These are phyloP conservation scores for Tolypocladium endophyticum DNA, from an alignment of 2,329 filamentous ascomycete species.

Conservation along the genomic window DNA sequence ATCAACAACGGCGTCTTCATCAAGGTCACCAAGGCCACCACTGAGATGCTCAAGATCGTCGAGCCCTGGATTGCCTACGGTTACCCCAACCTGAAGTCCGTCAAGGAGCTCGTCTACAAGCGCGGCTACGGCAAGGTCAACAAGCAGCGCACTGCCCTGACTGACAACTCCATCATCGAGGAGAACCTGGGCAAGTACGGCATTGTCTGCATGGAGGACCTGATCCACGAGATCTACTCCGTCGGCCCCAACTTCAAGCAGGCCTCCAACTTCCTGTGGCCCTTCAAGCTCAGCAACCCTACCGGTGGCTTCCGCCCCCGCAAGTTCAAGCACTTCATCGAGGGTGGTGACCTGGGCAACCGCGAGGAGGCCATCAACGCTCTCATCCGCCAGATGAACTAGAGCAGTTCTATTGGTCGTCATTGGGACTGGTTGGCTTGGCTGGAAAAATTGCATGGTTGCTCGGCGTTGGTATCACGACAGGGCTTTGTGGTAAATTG, in stretches of 20 bases:
- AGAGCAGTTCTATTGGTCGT: conserved; percentile 23
- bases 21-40: conserved; percentile 92
- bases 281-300: conserved; percentile 99
- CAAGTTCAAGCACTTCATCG: conserved; percentile 99
- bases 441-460: conserved; percentile 25
- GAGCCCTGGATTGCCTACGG: conserved; percentile 99
- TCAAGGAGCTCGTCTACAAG: conserved; percentile 99
- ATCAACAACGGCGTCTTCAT: conserved; percentile 99
- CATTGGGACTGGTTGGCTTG: conserved; percentile 15
- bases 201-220: conserved; percentile 98
- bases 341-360: conserved; percentile 98
- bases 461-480: conserved; percentile 31
- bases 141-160: conserved; percentile 94
- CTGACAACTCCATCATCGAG: conserved; percentile 97
- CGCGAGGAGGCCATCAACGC: conserved; percentile 96
- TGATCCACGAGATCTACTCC: conserved; percentile 98
- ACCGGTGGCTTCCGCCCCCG: conserved; percentile 89
- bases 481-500: conserved; percentile 26
- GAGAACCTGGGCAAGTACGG: conserved; percentile 94
- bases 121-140: conserved; percentile 98
- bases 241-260: conserved; percentile 99
- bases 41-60: conserved; percentile 95
- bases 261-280: conserved; percentile 98
- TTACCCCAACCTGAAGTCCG: conserved; percentile 98
- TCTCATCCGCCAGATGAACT: conserved; percentile 98